Evolutionary conservation across 164 flowering plant genomes (phyloP).

Genomic region (Stephania japonica): DNA sequence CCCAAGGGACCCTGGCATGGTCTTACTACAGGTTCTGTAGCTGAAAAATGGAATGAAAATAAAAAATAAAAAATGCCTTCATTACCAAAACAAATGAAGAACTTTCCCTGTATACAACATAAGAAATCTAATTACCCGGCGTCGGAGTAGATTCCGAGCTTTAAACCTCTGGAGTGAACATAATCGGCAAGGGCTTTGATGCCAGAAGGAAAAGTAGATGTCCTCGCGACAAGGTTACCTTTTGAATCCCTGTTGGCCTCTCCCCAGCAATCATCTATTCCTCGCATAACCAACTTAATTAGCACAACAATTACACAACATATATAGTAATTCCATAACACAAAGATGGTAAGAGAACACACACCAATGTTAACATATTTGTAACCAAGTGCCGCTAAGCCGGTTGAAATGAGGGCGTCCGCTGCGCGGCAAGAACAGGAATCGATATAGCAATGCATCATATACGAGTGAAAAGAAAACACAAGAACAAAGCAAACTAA

Average conservation of each 20-base stretch:
- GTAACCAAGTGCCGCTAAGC: constrained; percentile 39
- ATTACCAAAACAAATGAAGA: neutral
- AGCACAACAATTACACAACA: neutral
- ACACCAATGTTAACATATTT: constrained; percentile 35
- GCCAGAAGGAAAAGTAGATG: constrained; percentile 45
- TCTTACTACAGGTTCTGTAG: constrained; percentile 36
- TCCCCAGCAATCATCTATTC: constrained; percentile 59
- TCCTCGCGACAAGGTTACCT: constrained; percentile 33
- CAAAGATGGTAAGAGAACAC: neutral
- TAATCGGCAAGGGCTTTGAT: constrained; percentile 48
- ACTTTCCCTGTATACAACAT: neutral
- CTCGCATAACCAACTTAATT: neutral
- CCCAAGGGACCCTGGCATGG: constrained; percentile 53
- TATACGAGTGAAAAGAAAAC: neutral
- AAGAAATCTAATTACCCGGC: constrained; percentile 32
- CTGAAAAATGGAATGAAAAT: constrained; percentile 18
- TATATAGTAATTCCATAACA: no score
- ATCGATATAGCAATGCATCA: neutral
- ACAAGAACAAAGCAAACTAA: neutral
- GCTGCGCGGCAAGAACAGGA: constrained; percentile 22
- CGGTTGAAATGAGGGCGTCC: constrained; percentile 40
- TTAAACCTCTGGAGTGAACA: constrained; percentile 40
- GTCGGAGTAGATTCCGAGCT: constrained; percentile 45
- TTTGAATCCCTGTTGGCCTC: constrained; percentile 19
- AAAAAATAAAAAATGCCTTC: neutral